Evolutionary conservation across 2,329 filamentous ascomycete species (phyloP), one percentile per base, ranked within the genome.

Genomic region (Monilinia fructicola): DNA sequence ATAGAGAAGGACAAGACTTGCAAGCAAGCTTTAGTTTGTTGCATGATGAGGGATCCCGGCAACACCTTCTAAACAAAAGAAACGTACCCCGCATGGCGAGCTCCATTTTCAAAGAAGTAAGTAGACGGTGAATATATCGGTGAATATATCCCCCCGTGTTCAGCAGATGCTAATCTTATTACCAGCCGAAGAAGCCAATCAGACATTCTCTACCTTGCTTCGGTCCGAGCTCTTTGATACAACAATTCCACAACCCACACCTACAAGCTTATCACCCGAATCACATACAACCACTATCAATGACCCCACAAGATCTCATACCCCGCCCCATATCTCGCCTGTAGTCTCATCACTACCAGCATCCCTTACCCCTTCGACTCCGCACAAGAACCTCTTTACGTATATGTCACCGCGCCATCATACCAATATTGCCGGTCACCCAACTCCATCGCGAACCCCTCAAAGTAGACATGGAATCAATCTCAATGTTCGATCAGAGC

Each of bases 381-480:
- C 95, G 12, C 93, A 97, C 78, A 98, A 97, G 80, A 99, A 99
- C 72, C 86, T 99, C 50, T 98, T 99, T 77, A 92, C 90, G 35
- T 97, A 96, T 77, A 88, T 92, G 78, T 93, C 91, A 3, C 90
- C 91, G 1, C 72, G 76, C 53, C 87, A 92, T 73, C 85, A 90
- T 75, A 85, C 82, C 67, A 85, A 86, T 70, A 85, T 89, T 60
- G 89, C 87, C 26, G 90, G 90, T n/a, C 92, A 96, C 73, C 91
- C 89, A 1, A 97, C 93, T 4, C 93, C 93, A 2, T 92, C 91
- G 14, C 90, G 92, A 78, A 97, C 95, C 2, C 93, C 94, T 1
- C 91, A 93, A 75, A 94, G 90, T 74, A 87, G 93, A 65, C 90
- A 95, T 81, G 91, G 91, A 21, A 90, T 92, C 4, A 97, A 97